Base-by-base conservation (phyloP, 495 filamentous ascomycete species). In the Pseudevernia furfuracea region DNA sequence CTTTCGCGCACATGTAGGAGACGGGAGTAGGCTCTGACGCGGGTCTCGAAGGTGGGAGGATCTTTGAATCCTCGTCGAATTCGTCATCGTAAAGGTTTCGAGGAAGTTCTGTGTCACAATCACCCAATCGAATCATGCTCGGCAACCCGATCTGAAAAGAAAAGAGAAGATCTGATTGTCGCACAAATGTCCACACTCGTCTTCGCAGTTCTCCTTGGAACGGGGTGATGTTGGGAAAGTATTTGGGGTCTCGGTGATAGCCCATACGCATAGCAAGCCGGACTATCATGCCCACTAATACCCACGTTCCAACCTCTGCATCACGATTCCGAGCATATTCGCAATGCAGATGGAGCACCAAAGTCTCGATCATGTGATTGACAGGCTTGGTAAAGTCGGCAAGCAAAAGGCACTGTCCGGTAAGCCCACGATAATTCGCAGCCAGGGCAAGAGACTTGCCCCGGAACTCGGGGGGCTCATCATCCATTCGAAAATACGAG, bases 51-150 rank as follows among this genome's bases (percentile, higher is more conserved):
- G 85, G 84, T 15, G 94, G 94, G 32, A 97, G 78, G 12, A 81
- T 79, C 71, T 88, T 88, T 67, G 83, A 89, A 57, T 88, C 85
- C 56, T 92, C 88, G 56, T 88, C 85, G 56, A 97, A 89, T 69
- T 97, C 95, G 68, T 97, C 93, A 71, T 99, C 94, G 71, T 91
- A 93, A 32, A 97, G 79, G 73, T 97, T 99, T 66, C 88, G 82
- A 21, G 94, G 94, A 41, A 96, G 74, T 61, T 89, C 84, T 1
- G 90, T 89, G 70, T 99, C 95, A 64, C 84, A 92, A 72, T 96
- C 91, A 14, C 86, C 80, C 21, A 84, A 77, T 61, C 91, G 85
- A 23, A 96, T 85, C 88, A 96, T 96, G 60, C 82, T 85, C n/a
- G 94, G 94, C 46, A 97, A 75, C 9, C 92, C 92, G 59, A 91